A percentile compares a stretch with the other conserved stretches of the same genome.
Evolutionary conservation across 306 rosid genomes (phyloP).

Genomic region (Lablab purpureus): DNA sequence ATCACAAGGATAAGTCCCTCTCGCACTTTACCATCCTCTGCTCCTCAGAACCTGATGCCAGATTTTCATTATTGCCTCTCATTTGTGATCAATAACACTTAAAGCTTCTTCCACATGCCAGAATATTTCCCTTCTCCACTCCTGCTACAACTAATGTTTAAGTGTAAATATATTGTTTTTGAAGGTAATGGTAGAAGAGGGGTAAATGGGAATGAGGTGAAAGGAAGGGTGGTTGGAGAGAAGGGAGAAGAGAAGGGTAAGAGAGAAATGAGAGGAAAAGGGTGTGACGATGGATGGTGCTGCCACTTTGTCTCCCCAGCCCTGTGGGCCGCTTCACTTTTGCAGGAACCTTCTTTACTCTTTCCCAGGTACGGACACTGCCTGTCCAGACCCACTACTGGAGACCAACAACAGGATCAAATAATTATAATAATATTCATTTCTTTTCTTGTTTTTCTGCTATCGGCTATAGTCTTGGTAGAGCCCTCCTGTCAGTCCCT

Average conservation of each 20-base stretch:
- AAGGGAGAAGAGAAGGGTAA: not conserved
- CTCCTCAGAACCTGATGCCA: slow-evolving; percentile 43
- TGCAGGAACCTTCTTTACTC: slow-evolving; percentile 91
- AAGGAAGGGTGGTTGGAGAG: not conserved
- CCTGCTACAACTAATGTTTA: too few relatives aligned
- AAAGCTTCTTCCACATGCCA: slow-evolving; percentile 32
- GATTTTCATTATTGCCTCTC: slow-evolving; percentile 31
- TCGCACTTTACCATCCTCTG: slow-evolving; percentile 35
- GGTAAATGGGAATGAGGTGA: too few relatives aligned
- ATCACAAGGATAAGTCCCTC: slow-evolving; percentile 45
- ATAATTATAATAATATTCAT: too few relatives aligned
- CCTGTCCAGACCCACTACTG: slow-evolving; percentile 1
- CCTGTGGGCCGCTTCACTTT: slow-evolving; percentile 52
- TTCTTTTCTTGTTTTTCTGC: not conserved
- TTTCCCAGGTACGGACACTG: slow-evolving; percentile 65
- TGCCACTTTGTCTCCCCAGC: slow-evolving; percentile 43
- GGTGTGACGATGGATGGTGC: slow-evolving; percentile 53
- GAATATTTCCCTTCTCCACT: slow-evolving; percentile 44
- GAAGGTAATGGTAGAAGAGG: too few relatives aligned
- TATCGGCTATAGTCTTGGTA: not conserved
- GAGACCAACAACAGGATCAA: too few relatives aligned
- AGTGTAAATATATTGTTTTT: too few relatives aligned
- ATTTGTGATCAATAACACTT: slow-evolving; percentile 19
- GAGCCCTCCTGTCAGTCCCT: not conserved
- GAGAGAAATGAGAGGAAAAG: slow-evolving; percentile 4